These are phyloP conservation scores for Chaetomiaceae sp. DNA, from an alignment of 2,329 filamentous ascomycete genomes.

Conservation along the genomic window DNA sequence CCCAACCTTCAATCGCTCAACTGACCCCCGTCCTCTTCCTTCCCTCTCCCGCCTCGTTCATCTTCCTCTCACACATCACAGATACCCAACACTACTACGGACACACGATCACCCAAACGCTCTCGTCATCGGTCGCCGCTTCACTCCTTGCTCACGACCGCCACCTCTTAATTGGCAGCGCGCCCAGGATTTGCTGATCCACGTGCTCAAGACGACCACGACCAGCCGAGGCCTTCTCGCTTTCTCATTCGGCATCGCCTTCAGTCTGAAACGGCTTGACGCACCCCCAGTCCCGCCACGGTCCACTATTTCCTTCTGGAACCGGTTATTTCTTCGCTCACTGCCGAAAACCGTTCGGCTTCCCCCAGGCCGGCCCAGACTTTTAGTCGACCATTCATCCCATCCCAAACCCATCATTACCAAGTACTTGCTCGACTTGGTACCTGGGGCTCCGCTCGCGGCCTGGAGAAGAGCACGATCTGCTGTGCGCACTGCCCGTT, in stretches of 20 bases:
- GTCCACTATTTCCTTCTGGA: constrained; percentile 3
- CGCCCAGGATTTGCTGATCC: no score
- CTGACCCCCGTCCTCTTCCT: no score
- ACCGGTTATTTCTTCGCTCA: constrained; percentile 12
- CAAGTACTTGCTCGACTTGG: no score
- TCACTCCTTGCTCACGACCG: neutral
- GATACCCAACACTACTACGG: neutral
- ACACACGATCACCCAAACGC: no score
- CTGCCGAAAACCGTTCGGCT: neutral
- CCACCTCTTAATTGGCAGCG: neutral
- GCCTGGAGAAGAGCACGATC: no score
- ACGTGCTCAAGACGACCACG: neutral
- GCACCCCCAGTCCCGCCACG: constrained; percentile 22
- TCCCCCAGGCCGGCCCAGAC: neutral
- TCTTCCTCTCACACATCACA: constrained; percentile 22
- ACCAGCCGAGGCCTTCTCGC: constrained; percentile 9
- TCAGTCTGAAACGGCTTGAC: constrained; percentile 35
- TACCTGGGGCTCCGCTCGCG: no score
- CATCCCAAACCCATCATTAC: no score
- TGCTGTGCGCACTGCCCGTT: neutral
- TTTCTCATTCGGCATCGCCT: constrained; percentile 16
- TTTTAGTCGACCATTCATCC: no score
- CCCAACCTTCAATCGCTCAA: neutral
- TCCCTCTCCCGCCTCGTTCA: no score
- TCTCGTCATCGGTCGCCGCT: neutral